These are phyloP conservation scores for Mycena amicta DNA, from an alignment of 768 basidiomycete genomes.

Conservation along the genomic window DNA sequence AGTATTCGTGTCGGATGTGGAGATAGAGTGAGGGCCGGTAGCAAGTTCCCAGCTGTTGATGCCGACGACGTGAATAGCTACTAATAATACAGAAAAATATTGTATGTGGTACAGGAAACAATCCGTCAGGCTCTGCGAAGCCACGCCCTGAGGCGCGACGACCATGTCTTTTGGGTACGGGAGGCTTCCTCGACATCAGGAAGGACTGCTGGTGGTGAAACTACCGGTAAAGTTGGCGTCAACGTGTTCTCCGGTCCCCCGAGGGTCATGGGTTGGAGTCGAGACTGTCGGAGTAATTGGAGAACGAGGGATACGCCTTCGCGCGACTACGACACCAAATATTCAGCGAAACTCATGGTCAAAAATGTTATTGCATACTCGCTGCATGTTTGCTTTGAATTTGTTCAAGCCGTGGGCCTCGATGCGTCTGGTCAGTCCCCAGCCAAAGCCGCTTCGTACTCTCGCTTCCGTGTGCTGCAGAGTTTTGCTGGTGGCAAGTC, in stretches of 20 bases:
- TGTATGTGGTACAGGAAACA: slow-evolving; percentile 18
- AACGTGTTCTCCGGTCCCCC: slow-evolving; percentile 33
- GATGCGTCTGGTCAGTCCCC: slow-evolving; percentile 85
- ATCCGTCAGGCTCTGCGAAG: slow-evolving; percentile 15
- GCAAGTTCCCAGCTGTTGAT: slow-evolving; percentile 9
- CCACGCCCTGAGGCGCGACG: slow-evolving; percentile 16
- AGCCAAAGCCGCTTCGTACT: slow-evolving; percentile 87
- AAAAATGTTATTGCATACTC: slow-evolving; percentile 47
- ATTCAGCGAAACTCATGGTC: too few relatives aligned
- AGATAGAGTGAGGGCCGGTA: slow-evolving; percentile 1
- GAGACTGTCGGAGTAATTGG: slow-evolving; percentile 76
- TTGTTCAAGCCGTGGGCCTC: slow-evolving; percentile 83
- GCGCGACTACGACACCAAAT: slow-evolving; percentile 70
- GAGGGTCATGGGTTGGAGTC: slow-evolving; percentile 59
- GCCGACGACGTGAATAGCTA: slow-evolving; percentile 6
- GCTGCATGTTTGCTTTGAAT: slow-evolving; percentile 87
- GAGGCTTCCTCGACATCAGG: neutral
- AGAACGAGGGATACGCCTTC: slow-evolving; percentile 87
- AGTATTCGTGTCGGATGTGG: slow-evolving; percentile 10
- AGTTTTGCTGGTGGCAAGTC: slow-evolving; percentile 59
- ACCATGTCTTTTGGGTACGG: slow-evolving; percentile 21
- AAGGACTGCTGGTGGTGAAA: slow-evolving; percentile 1
- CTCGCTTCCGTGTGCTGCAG: slow-evolving; percentile 85
- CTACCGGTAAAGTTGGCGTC: slow-evolving; percentile 14
- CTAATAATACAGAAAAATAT: slow-evolving; percentile 22